Evolutionary conservation across 306 rosid genomes (phyloP).

Genomic region (Cicer judaicum): DNA sequence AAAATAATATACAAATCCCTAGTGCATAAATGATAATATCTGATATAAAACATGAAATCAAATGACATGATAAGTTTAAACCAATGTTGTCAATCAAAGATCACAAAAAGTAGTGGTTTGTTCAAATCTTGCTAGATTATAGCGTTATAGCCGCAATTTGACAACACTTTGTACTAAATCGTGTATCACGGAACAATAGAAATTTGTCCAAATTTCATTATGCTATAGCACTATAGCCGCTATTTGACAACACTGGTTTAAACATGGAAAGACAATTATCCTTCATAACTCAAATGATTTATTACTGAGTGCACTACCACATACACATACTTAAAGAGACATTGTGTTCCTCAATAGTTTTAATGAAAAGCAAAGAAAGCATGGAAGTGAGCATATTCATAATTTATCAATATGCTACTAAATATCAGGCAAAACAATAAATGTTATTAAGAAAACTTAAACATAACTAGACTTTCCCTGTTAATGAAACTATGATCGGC

Average conservation of each 20-base stretch:
- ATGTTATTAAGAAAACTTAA: conserved; percentile 12
- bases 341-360: conserved; percentile 11
- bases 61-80: neutral
- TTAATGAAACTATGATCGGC: conserved; percentile 14
- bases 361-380: conserved; percentile 7
- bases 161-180: neutral
- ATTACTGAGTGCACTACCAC: neutral
- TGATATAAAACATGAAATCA: conserved; percentile 16
- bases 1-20: conserved; percentile 34
- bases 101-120: neutral
- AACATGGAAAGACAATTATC: conserved; percentile 16
- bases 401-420: conserved; percentile 27
- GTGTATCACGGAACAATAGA: too few species aligned
- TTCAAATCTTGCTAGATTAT: neutral
- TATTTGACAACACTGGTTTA: neutral
- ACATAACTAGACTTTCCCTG: conserved; percentile 23
- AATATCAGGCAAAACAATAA: neutral
- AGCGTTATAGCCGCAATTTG: neutral
- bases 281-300: neutral
- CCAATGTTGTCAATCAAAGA: neutral
- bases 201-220: too few species aligned
- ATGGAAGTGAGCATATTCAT: conserved; percentile 26
- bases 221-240: too few species aligned
- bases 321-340: neutral
- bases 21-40: conserved; percentile 20